Evolutionary conservation across 2,329 filamentous ascomycete species (phyloP), one percentile per base, ranked within the genome.

Genomic region (Arachnomyces sp.): DNA sequence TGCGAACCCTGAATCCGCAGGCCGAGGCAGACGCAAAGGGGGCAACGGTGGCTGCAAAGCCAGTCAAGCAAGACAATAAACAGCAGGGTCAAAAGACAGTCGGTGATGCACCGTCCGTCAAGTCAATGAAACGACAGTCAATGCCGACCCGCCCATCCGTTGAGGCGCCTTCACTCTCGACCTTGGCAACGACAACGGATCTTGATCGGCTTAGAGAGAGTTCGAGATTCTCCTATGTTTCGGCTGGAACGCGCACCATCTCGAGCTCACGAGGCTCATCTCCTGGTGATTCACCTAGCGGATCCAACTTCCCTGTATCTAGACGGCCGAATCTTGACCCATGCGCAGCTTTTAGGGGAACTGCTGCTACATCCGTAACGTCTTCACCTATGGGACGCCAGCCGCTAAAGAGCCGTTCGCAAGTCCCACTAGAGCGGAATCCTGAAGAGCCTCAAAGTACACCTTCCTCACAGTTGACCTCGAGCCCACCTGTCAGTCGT

Each of bases 401-500:
- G 39, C 46, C 12, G 32, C 7, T 35, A 35, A 31, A 42, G 32
- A 12, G 30, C 9, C 32, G 35, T 14, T 34, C 37, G 4, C 33
- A 17, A 13, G 32, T 28, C 14, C 36, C 43, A 32, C 34, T 33
- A 40, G 41, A 45, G 13, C 18, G 36, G 7, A 38, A 40, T 39
- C 29, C 35, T 17, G 33, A 45, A 2, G 57, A 59, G 14, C 36
- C 39, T n/a, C 46, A 17, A 41, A 56, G 5, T 33, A 42, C 16
- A 44, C 28, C 45, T 25, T 44, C 46, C 14, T 45, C 51, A 18
- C 52, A 52, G 25, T 49, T 58, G 12, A 50, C 44, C 14, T 36
- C 54, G 5, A 52, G 54, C 3, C 56, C 60, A 12, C 38, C 49
- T 7, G 38, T 54, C 6, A 34, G 48, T 18, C 54, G 57, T 34